Evolutionary conservation across 208 protist species (phyloP), one percentile per base, ranked within the genome.

Genomic region (Leishmania martiniquensis): DNA sequence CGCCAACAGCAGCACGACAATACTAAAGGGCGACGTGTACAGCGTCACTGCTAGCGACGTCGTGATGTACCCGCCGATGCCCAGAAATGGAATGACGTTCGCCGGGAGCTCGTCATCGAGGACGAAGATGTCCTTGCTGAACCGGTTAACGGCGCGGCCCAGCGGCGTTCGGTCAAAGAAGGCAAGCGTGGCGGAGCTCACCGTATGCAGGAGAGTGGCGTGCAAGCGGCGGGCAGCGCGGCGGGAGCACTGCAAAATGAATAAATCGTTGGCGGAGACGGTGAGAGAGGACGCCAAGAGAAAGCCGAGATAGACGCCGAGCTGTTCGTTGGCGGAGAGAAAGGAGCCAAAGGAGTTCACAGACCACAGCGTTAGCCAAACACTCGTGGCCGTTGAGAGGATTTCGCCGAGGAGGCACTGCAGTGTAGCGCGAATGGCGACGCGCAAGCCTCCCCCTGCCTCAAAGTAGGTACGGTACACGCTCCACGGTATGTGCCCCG

Each of bases 141-240:
- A 99, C n/a, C 99, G 90, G 75, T 99, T 99, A 29, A 99, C 51
- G 42, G 99, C 89, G n/a, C 98, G 90, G 5, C 98, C 98, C 6
- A 95, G 37, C 0, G 98, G 98, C 1, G 95, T 99, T 2, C 87
- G 92, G 80, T 99, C 97, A 84, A 99, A 99, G 84, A 99, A 99
- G 10, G 70, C 75, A 78, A 98, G 91, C 25, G 86, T 93, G 32
- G 80, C 89, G 5, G 62, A 62, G 0, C 83, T 59, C 5, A 98
- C 76, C 17, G 84, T 90, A 4, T 75, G 67, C 10, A 98, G 88
- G 29, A 97, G 13, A 0, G 57, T 57, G 6, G 77, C 45, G 75
- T 97, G 93, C 47, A 98, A 52, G 45, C 67, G 63, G 0, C 79
- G 70, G 15, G 85, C 74, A 2, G 93, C 89, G 1, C 57, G 51